phyloP scores from a whole-genome alignment of 2,329 filamentous ascomycete species.

The Cadophora malorum region DNA sequence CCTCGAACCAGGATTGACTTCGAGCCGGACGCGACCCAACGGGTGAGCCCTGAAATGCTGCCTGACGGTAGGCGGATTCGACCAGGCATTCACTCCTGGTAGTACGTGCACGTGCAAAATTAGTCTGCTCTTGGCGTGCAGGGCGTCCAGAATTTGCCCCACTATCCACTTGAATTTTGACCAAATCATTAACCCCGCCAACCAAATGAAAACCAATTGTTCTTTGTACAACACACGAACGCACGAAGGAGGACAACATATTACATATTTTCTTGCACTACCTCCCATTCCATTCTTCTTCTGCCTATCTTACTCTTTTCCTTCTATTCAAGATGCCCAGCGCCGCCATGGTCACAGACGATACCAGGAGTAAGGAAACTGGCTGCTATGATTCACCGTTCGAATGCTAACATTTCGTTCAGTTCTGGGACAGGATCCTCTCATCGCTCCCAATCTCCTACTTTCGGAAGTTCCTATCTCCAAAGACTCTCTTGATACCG shows the following conservation, averaged over 20 bases:
- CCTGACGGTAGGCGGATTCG: not conserved
- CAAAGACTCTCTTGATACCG: constrained; percentile 66
- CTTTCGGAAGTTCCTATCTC: constrained; percentile 82
- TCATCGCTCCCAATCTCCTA: constrained; percentile 88
- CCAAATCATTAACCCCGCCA: not conserved
- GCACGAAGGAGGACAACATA: not conserved
- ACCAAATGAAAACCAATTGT: not conserved
- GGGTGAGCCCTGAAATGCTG: not conserved
- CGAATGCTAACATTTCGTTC: constrained; percentile 34
- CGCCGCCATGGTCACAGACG: constrained; percentile 50
- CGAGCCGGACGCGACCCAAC: too few species aligned
- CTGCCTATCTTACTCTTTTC: not conserved
- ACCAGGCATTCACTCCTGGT: not conserved
- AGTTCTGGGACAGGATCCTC: constrained; percentile 94
- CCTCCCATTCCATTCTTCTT: not conserved
- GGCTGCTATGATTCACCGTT: constrained; percentile 28
- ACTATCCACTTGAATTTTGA: not conserved
- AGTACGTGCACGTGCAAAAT: not conserved
- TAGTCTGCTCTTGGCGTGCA: not conserved
- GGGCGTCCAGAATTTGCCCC: not conserved
- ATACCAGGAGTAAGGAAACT: constrained; percentile 55
- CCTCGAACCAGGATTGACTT: too few species aligned
- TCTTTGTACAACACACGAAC: not conserved
- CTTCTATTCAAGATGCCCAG: constrained; percentile 40
- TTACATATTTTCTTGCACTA: not conserved